Base-by-base conservation (phyloP, 176 grass and related monocot species). In the Musa schizocarpa region DNA sequence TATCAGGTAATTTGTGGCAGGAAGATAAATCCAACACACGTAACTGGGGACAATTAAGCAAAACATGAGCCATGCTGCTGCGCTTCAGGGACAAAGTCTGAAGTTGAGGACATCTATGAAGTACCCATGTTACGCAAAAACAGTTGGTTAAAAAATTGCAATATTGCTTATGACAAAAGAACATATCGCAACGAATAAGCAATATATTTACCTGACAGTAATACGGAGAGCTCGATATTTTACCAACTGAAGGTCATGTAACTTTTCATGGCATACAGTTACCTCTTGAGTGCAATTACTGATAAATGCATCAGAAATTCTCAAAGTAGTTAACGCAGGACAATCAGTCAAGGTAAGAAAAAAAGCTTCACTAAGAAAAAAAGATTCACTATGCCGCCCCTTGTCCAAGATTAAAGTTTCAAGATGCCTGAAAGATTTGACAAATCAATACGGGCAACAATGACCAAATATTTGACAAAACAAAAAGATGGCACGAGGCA, bases 291-390 rank as follows among this genome's bases (percentile, higher is more conserved):
- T 82, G 43, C 86, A 84, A 72, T 78, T 85, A 68, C 95, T 88
- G 72, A 99, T 71, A 77, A 77, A 81, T 54, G 95, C 82, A 78
- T 99, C 95, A 27, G 56, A 89, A 53, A 99, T 77, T 78, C 68
- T 89, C 82, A 99, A 83, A 78, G 76, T 86, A 22, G 82, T 82
- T 79, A 99, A 81, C 34, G 83, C 80, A 67, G 90, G 86, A 77
- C 88, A 89, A 51, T 81, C 73, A 13, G 88, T 75, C 68, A 99
- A 80, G 9, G 72, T 70, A 12, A 81, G 84, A 77, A 99, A 99
- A 82, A 93, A 94, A 80, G 73, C 25, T 77, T 96, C 93, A 76
- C 85, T 76, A 12, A 96, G 84, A 77, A 99, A 99, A 82, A 93
- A 94, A 80, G 73, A 21, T 77, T 96, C 93, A 76, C 85, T 76